Base-by-base conservation (phyloP, 1,284 basidiomycete species). In the Fomitopsis pinicola region DNA sequence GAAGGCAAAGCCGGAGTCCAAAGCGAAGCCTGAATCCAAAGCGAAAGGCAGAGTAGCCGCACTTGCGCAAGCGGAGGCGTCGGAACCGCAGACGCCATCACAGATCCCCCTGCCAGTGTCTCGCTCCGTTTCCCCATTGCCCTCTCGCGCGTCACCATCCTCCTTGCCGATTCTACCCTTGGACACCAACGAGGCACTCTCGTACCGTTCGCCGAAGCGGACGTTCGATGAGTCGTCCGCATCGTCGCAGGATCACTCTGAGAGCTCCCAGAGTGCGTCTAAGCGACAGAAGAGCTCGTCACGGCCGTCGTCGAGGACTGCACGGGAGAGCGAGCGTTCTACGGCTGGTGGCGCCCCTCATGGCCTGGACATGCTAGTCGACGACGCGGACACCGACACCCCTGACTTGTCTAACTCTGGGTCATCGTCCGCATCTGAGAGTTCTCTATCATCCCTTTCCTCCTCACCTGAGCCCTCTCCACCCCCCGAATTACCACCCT, bases 211-310 rank as follows among this genome's bases (percentile, higher is more conserved):
- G 12, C 88, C 88, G 30, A 90, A 90, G 72, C 81, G 88, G 40
- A 80, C 86, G 0, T 87, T 89, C 66, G 86, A 88, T 65, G 85
- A 88, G 65, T 82, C 83, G 0, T 82, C 81, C 0, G 80, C 78
- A 2, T 75, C 77, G 15, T 74, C 75, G 7, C 65, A 65, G 42
- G 59, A 57, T 0, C 61, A 65, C 14, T 78, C 78, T 4, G 68
- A 79, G 58, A 71, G 69, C 53, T 80, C 79, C 1, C 79, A 80
- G 62, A 71, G 75, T 35, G 71, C 73, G 22, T 75, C 78, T 3
- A 82, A 83, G 69, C 76, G 81, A 40, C 76, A 77, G 22, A 75
- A 77, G 57, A 73, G 73, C 61, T 64, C 71, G 54, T 59, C 62
- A 46, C 70, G 63, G 52, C 68, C 60, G 2, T 56, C 60, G 0